Percentiles rank a stretch among this genome's conserved stretches.
Conservation (phyloP, 495 filamentous ascomycete species). For the Trichoderma asperelloides region DNA sequence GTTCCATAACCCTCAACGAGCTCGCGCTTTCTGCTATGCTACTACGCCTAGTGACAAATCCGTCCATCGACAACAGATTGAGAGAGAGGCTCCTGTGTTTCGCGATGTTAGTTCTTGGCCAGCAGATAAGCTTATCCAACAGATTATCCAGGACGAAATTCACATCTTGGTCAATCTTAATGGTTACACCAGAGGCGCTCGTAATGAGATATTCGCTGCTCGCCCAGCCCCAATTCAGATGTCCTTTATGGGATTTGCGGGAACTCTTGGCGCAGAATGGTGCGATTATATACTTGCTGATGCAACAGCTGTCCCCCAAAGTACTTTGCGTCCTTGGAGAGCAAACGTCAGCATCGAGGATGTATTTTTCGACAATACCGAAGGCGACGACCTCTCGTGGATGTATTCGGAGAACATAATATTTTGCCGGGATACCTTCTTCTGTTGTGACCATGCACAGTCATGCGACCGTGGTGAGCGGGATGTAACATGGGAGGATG, state of each 20-base stretch:
- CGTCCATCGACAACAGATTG: constrained; percentile 86
- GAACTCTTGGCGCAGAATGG: constrained; percentile 94
- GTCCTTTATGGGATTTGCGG: constrained; percentile 99
- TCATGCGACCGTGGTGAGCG: constrained; percentile 72
- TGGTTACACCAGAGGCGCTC: constrained; percentile 92
- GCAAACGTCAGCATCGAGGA: constrained; percentile 67
- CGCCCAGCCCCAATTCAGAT: constrained; percentile 94
- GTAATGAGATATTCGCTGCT: constrained; percentile 95
- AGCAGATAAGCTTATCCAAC: constrained; percentile 73
- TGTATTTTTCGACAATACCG: constrained; percentile 58
- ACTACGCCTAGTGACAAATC: constrained; percentile 90
- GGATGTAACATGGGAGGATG: constrained; percentile 70
- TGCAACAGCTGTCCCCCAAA: constrained; percentile 70
- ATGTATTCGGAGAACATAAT: constrained; percentile 97
- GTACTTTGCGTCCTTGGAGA: constrained; percentile 70
- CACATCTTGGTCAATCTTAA: constrained; percentile 97
- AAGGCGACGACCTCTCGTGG: constrained; percentile 62
- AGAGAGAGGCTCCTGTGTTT: constrained; percentile 87
- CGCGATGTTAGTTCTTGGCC: constrained; percentile 82
- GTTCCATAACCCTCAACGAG: constrained; percentile 63
- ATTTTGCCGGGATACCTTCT: constrained; percentile 91
- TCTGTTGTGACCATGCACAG: constrained; percentile 96
- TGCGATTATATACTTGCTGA: constrained; percentile 97
- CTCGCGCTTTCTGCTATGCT: constrained; percentile 91
- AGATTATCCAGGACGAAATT: constrained; percentile 87